Conservation (phyloP, 2,329 filamentous ascomycete genomes). For the Trichoderma atroviride region DNA sequence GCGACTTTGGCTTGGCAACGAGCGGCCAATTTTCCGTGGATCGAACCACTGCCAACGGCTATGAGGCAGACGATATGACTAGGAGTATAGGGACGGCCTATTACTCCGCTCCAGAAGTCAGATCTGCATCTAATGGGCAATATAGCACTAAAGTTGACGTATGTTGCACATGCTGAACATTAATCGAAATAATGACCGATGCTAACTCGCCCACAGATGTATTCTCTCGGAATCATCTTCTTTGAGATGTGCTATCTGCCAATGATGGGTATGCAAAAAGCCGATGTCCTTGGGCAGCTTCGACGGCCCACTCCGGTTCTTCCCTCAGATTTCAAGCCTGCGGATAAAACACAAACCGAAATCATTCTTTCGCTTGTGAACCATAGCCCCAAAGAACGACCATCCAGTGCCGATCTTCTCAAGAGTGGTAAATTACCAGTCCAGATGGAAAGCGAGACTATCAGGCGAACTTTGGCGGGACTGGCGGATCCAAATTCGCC, state of each 20-base stretch:
- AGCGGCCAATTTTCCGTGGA: constrained; percentile 76
- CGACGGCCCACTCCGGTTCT: constrained; percentile 68
- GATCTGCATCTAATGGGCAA: constrained; percentile 70
- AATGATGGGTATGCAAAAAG: constrained; percentile 68
- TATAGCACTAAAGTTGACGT: constrained; percentile 94
- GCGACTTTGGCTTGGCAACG: constrained; percentile 93
- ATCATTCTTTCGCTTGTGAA: constrained; percentile 80
- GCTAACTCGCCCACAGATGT: constrained; percentile 65
- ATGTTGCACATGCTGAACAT: constrained; percentile 40
- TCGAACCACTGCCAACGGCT: constrained; percentile 44
- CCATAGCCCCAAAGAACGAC: constrained; percentile 80
- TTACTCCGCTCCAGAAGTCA: constrained; percentile 91
- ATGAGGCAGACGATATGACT: constrained; percentile 67
- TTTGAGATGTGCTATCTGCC: constrained; percentile 90
- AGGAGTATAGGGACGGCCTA: constrained; percentile 76
- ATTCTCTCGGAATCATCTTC: constrained; percentile 94
- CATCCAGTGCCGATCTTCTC: constrained; percentile 79
- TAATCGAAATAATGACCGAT: background rate
- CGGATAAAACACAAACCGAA: constrained; percentile 72
- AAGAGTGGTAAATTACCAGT: constrained; percentile 85
- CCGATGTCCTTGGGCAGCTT: constrained; percentile 66
- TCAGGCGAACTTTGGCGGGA: constrained; percentile 78
- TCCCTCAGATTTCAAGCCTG: constrained; percentile 71
- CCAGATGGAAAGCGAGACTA: constrained; percentile 90
- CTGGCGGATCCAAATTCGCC: constrained; percentile 81